Conservation (phyloP, 2,329 filamentous ascomycete species). For the Epichloe coenophiala region DNA sequence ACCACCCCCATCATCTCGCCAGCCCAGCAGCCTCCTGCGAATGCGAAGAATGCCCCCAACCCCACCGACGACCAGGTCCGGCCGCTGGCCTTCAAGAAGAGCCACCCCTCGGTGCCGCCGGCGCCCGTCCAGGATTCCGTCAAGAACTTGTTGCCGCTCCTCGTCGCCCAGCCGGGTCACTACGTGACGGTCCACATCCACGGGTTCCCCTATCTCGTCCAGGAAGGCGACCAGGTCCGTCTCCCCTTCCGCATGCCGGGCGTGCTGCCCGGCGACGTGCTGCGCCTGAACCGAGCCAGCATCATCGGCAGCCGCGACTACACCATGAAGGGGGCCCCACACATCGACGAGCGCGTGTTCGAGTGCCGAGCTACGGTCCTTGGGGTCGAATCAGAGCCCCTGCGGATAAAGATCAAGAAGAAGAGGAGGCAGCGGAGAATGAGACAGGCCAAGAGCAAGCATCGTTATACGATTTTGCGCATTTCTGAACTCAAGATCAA, state of each 20-base stretch:
- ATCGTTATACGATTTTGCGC: constrained; percentile 72
- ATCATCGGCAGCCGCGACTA: constrained; percentile 78
- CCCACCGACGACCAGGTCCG: constrained; percentile 19
- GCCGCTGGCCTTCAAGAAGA: constrained; percentile 26
- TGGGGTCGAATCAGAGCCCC: constrained; percentile 68
- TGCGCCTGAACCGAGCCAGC: constrained; percentile 77
- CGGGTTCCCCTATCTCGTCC: constrained; percentile 66
- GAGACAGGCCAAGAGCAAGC: constrained; percentile 76
- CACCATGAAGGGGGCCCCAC: constrained; percentile 71
- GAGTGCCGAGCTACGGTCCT: constrained; percentile 76
- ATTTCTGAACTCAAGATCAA: constrained; percentile 69
- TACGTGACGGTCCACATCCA: constrained; percentile 74
- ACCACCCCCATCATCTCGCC: constrained; percentile 32
- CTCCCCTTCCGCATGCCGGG: constrained; percentile 69
- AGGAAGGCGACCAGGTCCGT: constrained; percentile 58
- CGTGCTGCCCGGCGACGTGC: constrained; percentile 66
- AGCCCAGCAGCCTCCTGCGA: constrained; percentile 17
- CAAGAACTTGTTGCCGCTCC: constrained; percentile 50
- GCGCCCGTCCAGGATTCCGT: constrained; percentile 40
- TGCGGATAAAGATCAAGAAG: constrained; percentile 67
- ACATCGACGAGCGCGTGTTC: constrained; percentile 71
- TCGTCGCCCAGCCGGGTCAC: constrained; percentile 59
- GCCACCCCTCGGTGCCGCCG: constrained; percentile 19
- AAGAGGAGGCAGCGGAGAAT: constrained; percentile 63
- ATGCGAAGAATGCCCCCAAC: constrained; percentile 25